phyloP scores from a whole-genome alignment of 2,329 filamentous ascomycete species.

The Trichophyton rubrum region DNA sequence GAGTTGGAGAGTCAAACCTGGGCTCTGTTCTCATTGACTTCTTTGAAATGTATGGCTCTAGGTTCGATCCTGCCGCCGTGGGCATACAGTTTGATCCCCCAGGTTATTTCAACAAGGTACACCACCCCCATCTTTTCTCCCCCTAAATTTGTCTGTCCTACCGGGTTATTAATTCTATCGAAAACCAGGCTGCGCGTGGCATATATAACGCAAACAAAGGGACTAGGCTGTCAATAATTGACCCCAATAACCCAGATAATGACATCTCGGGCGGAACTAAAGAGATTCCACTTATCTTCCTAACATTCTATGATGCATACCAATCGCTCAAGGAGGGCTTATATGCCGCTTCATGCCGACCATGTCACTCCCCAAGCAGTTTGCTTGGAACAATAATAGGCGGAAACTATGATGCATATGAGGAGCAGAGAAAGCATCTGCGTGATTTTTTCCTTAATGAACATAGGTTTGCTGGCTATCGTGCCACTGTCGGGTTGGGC shows the following conservation, averaged over 20 bases:
- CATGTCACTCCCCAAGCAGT: conserved; percentile 28
- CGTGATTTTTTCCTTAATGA: conserved; percentile 39
- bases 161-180: neutral
- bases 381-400: conserved; percentile 61
- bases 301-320: conserved; percentile 57
- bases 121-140: neutral
- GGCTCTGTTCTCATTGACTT: conserved; percentile 78
- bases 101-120: conserved; percentile 63
- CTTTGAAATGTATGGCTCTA: conserved; percentile 75
- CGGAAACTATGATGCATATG: conserved; percentile 68
- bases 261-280: conserved; percentile 81
- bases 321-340: conserved; percentile 47
- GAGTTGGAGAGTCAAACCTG: conserved; percentile 56
- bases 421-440: conserved; percentile 54
- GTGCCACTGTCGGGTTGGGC: conserved; percentile 18
- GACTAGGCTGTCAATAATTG: conserved; percentile 71
- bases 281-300: conserved; percentile 54
- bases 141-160: neutral
- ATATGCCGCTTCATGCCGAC: conserved; percentile 19
- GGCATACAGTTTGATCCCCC: conserved; percentile 69
- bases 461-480: conserved; percentile 23
- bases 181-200: conserved; percentile 15
- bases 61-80: conserved; percentile 56
- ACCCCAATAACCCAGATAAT: conserved; percentile 73
- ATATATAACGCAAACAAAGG: conserved; percentile 44